A percentile compares a stretch with the other conserved stretches of the same genome.
Evolutionary conservation across 768 basidiomycete genomes (phyloP).

Genomic region (Boletus eberwhitei): DNA sequence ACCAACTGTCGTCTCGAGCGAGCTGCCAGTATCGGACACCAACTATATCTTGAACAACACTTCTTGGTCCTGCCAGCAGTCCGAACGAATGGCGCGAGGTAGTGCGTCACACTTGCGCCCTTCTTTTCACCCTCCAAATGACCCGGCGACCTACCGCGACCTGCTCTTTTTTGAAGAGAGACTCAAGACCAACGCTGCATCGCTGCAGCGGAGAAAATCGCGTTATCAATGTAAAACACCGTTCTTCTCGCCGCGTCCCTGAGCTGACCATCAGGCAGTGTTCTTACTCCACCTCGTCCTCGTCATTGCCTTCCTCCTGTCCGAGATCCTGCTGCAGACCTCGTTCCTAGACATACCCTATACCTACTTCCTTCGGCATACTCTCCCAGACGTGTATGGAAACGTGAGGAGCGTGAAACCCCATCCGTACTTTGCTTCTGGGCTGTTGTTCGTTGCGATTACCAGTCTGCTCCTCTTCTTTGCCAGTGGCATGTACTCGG

Average conservation of each 20-base stretch:
- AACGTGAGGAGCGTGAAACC: constrained; percentile 40
- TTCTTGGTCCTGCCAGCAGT: background rate
- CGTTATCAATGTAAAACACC: constrained; percentile 71
- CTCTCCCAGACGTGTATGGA: constrained; percentile 52
- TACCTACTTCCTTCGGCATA: constrained; percentile 43
- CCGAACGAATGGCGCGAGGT: constrained; percentile 26
- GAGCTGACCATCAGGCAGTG: constrained; percentile 43
- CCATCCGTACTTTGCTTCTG: constrained; percentile 75
- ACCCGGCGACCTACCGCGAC: constrained; percentile 80
- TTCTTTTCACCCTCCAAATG: constrained; percentile 62
- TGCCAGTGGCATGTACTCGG: constrained; percentile 92
- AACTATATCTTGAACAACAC: background rate
- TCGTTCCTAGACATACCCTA: constrained; percentile 67
- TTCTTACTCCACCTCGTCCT: constrained; percentile 69
- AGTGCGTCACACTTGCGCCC: constrained; percentile 23
- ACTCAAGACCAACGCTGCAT: constrained; percentile 90
- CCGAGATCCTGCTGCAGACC: constrained; percentile 69
- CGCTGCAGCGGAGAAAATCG: constrained; percentile 71
- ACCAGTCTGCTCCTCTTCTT: constrained; percentile 94
- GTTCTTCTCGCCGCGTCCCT: constrained; percentile 16
- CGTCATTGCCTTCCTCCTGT: constrained; percentile 66
- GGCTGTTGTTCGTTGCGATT: constrained; percentile 80
- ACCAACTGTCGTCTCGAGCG: background rate
- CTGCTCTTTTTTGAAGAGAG: constrained; percentile 92
- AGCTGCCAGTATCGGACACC: background rate